phyloP scores from a whole-genome alignment of 768 basidiomycete species.

The Termitomyces sp. region DNA sequence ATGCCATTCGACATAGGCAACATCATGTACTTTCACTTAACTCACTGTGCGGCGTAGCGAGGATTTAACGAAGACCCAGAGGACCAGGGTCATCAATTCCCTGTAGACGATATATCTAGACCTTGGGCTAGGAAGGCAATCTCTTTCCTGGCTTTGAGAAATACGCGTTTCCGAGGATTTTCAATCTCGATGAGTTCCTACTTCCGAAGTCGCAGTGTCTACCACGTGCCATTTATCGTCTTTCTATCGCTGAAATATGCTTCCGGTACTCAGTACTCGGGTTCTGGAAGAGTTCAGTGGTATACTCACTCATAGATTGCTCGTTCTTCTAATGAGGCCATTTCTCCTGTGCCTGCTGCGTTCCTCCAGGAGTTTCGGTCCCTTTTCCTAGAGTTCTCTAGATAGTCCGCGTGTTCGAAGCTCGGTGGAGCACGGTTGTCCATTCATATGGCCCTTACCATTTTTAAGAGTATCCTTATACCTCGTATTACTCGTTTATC shows the following conservation, averaged over 20 bases:
- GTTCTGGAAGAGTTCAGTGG: background rate
- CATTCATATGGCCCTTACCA: background rate
- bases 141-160: background rate
- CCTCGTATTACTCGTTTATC: background rate
- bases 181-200: background rate
- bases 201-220: background rate
- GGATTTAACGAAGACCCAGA: background rate
- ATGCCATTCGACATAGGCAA: background rate
- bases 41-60: constrained; percentile 12
- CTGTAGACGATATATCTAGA: background rate
- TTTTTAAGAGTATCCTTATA: background rate
- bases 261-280: background rate
- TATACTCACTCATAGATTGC: background rate
- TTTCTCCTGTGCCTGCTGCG: background rate
- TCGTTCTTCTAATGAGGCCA: background rate
- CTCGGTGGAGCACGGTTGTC: background rate
- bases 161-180: constrained; percentile 7
- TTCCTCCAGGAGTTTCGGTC: background rate
- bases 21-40: background rate
- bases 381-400: background rate
- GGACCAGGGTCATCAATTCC: background rate
- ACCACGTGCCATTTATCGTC: background rate
- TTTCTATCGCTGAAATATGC: background rate
- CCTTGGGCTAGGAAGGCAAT: background rate
- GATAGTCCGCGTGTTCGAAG: background rate